phyloP scores from a whole-genome alignment of 208 protist genomes.

The Trypanosoma mega region DNA sequence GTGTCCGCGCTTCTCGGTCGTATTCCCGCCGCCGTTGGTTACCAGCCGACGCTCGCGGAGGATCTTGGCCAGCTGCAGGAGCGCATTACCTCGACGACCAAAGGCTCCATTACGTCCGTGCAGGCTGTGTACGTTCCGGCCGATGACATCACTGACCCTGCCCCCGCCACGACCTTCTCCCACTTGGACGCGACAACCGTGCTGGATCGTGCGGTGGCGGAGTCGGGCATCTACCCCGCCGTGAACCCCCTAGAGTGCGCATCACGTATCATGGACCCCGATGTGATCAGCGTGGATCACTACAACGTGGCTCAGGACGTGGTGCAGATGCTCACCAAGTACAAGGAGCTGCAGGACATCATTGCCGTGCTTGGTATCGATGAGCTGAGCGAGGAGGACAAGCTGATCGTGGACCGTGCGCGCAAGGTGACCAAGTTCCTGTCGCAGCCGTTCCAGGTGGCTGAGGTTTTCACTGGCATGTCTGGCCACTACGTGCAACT shows the following conservation, averaged over 20 bases:
- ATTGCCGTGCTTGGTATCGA: slow-evolving; percentile 99
- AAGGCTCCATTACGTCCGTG: slow-evolving; percentile 96
- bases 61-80: slow-evolving; percentile 98
- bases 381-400: slow-evolving; percentile 98
- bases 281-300: slow-evolving; percentile 96
- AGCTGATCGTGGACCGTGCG: slow-evolving; percentile 95
- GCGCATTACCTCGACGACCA: slow-evolving; percentile 97
- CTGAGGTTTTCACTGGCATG: slow-evolving; percentile 97
- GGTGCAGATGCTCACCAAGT: slow-evolving; percentile 97
- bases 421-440: slow-evolving; percentile 93
- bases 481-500: slow-evolving; percentile 95
- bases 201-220: slow-evolving; percentile 96
- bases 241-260: slow-evolving; percentile 98
- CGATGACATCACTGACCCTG: slow-evolving; percentile 98
- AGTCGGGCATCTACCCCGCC: slow-evolving; percentile 97
- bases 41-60: slow-evolving; percentile 98
- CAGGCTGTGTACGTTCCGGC: slow-evolving; percentile 98
- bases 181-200: slow-evolving; percentile 98
- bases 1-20: slow-evolving; percentile 97
- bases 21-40: slow-evolving; percentile 99
- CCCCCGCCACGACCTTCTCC: slow-evolving; percentile 98
- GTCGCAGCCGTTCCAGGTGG: slow-evolving; percentile 98
- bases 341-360: slow-evolving; percentile 98
- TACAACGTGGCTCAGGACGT: slow-evolving; percentile 96
- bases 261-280: slow-evolving; percentile 97